Evolutionary conservation across 108 stramenopile genomes (phyloP).

Genomic region (Nitzschia sp.): DNA sequence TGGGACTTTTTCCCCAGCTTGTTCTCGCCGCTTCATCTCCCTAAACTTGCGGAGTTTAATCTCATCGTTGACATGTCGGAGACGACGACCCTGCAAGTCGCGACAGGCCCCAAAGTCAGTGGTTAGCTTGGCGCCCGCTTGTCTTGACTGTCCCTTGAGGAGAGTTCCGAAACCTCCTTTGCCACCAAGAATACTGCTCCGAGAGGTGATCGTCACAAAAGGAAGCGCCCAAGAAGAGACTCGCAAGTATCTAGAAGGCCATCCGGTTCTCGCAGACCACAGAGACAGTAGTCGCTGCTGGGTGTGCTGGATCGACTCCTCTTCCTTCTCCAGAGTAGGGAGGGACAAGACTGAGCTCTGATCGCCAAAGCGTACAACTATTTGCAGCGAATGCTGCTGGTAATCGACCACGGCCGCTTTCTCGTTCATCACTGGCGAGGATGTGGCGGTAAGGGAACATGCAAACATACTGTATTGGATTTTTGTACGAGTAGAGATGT

Average conservation of each 20-base stretch:
- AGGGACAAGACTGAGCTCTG: background rate
- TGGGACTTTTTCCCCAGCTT: conserved; percentile 40
- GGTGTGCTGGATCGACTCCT: background rate
- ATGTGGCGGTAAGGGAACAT: too few relatives aligned
- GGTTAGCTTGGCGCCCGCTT: conserved; percentile 83
- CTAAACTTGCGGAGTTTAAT: conserved; percentile 87
- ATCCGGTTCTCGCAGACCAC: conserved; percentile 6
- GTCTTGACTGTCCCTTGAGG: conserved; percentile 90
- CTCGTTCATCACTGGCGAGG: too few relatives aligned
- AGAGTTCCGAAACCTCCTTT: conserved; percentile 97
- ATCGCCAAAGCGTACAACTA: conserved; percentile 16
- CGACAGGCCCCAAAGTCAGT: conserved; percentile 99
- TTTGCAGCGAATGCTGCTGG: background rate
- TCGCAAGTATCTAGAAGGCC: background rate
- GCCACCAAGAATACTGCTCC: conserved; percentile 57
- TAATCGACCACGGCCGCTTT: too few relatives aligned
- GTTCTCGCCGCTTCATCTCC: conserved; percentile 59
- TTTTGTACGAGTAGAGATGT: too few relatives aligned
- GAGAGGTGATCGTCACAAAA: conserved; percentile 3
- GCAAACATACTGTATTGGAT: too few relatives aligned
- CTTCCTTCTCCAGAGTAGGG: background rate
- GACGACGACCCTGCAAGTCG: conserved; percentile 93
- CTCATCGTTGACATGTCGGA: conserved; percentile 98
- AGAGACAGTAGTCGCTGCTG: background rate
- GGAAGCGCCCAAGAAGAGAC: conserved; percentile 17